Evolutionary conservation across 2,329 filamentous ascomycete genomes (phyloP).

Genomic region (Arthrobotrys iridis): DNA sequence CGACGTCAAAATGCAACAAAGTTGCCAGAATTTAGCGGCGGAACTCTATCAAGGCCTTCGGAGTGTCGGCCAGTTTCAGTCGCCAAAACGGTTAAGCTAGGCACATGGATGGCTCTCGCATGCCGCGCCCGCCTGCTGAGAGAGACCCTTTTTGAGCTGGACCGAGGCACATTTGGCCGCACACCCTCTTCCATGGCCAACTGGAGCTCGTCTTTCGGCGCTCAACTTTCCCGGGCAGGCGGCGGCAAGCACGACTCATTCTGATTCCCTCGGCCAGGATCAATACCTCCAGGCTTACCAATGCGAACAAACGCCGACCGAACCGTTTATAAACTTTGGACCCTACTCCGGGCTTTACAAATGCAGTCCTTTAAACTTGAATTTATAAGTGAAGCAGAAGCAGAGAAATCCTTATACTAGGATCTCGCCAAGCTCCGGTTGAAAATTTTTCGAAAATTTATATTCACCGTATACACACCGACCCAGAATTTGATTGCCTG

Average conservation of each 20-base stretch:
- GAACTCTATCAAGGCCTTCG: neutral
- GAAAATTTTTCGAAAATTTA: constrained; percentile 26
- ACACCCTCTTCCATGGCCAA: no score
- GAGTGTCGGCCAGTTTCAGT: constrained; percentile 42
- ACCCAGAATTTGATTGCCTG: neutral
- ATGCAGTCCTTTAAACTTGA: constrained; percentile 35
- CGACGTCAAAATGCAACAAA: constrained; percentile 44
- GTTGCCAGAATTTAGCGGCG: constrained; percentile 11
- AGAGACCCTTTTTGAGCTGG: constrained; percentile 19
- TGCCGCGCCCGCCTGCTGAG: constrained; percentile 6
- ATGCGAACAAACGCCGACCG: constrained; percentile 50
- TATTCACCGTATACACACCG: constrained; percentile 13
- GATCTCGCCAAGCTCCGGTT: constrained; percentile 42
- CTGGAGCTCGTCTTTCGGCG: constrained; percentile 24
- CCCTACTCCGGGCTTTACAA: constrained; percentile 40
- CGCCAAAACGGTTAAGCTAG: no score
- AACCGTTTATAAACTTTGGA: constrained; percentile 40
- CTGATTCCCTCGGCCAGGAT: constrained; percentile 51
- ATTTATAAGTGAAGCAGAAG: constrained; percentile 6
- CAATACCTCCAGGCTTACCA: constrained; percentile 39
- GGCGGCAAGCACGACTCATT: constrained; percentile 40
- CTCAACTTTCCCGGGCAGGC: constrained; percentile 41
- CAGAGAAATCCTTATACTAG: constrained; percentile 26
- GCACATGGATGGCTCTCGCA: constrained; percentile 2
- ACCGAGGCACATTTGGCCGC: constrained; percentile 36